Conservation (phyloP, 2,329 filamentous ascomycete species). For the Fusarium sp. region DNA sequence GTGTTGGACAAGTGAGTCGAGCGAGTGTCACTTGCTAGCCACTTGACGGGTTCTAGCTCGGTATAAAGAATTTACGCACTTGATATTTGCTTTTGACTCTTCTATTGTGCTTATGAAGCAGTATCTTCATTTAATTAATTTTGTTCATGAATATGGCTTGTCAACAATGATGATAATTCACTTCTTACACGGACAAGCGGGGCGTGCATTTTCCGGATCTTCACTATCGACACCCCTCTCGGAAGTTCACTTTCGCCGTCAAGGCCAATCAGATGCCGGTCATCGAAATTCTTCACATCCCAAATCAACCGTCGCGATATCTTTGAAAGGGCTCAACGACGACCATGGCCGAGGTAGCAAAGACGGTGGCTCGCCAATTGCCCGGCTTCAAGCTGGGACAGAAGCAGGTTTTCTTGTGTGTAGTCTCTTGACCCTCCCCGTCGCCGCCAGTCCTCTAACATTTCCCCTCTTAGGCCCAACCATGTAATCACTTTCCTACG, state of each 20-base stretch:
- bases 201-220: constrained; percentile 31
- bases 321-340: constrained; percentile 38
- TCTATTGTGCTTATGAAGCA: not conserved
- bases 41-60: not conserved
- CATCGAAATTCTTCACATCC: constrained; percentile 48
- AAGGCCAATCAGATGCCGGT: constrained; percentile 45
- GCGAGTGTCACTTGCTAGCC: constrained; percentile 2
- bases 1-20: constrained; percentile 4
- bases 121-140: not conserved
- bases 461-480: constrained; percentile 70
- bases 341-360: constrained; percentile 56
- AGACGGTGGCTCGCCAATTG: constrained; percentile 52
- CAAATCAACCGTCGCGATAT: constrained; percentile 41
- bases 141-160: not conserved
- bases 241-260: constrained; percentile 47
- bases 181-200: constrained; percentile 6
- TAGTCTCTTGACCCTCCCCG: constrained; percentile 4
- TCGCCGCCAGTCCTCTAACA: constrained; percentile 13
- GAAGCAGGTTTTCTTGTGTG: constrained; percentile 68
- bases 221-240: constrained; percentile 20
- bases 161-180: constrained; percentile 2
- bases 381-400: constrained; percentile 61
- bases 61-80: not conserved
- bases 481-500: constrained; percentile 83
- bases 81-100: accelerated